phyloP scores from a whole-genome alignment of 768 basidiomycete genomes.

The Filobasidium floriforme region DNA sequence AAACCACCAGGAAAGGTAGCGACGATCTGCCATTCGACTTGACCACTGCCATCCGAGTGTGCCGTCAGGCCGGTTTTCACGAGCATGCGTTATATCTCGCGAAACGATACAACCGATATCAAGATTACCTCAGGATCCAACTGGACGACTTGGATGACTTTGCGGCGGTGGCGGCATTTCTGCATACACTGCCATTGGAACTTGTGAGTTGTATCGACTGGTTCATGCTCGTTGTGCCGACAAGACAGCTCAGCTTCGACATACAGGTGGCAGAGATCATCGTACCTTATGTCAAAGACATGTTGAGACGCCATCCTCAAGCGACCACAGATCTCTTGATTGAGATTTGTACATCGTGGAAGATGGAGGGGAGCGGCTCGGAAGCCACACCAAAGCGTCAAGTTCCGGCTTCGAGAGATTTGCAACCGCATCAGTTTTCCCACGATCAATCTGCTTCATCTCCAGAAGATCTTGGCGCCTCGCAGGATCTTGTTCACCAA shows the following conservation, averaged over 20 bases:
- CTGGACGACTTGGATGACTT: constrained; percentile 85
- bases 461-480: too few relatives aligned
- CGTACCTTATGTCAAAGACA: constrained; percentile 75
- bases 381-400: too few relatives aligned
- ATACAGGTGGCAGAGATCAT: constrained; percentile 70
- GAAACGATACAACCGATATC: constrained; percentile 79
- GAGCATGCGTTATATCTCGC: constrained; percentile 91
- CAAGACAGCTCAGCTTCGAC: neutral
- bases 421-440: constrained; percentile 63
- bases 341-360: constrained; percentile 65
- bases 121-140: constrained; percentile 86
- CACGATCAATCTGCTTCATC: constrained; percentile 46
- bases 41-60: constrained; percentile 92
- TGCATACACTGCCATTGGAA: constrained; percentile 68
- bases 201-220: constrained; percentile 53
- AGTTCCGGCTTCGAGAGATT: constrained; percentile 17
- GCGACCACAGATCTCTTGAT: constrained; percentile 87
- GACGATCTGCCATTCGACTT: constrained; percentile 88
- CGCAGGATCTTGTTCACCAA: too few relatives aligned
- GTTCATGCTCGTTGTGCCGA: neutral
- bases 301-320: constrained; percentile 71
- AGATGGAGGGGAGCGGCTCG: constrained; percentile 10
- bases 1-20: constrained; percentile 49
- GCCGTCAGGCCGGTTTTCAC: constrained; percentile 91
- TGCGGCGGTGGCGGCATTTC: constrained; percentile 69